phyloP scores from a whole-genome alignment of 345 rosid species.

The Hibiscus tridactylites region DNA sequence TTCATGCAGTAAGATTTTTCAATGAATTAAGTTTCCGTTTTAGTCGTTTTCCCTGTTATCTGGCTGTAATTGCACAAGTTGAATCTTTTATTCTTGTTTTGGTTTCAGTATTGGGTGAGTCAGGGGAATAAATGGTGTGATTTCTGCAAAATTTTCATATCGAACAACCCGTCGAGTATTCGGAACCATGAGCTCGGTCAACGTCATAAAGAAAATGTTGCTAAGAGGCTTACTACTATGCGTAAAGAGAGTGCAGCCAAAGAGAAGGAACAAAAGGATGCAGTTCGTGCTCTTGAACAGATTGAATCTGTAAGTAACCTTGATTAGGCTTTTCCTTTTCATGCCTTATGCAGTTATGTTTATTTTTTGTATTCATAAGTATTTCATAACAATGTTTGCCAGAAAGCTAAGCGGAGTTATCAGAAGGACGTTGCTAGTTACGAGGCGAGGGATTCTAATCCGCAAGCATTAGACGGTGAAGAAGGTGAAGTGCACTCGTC shows the following conservation, averaged over 20 bases:
- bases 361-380: background rate
- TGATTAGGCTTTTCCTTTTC: background rate
- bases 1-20: background rate
- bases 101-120: conserved; percentile 78
- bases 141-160: conserved; percentile 73
- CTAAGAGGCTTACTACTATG: conserved; percentile 59
- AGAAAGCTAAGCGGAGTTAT: background rate
- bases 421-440: conserved; percentile 23
- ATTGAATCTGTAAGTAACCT: conserved; percentile 73
- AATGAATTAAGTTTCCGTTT: background rate
- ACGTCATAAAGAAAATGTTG: conserved; percentile 66
- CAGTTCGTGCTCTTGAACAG: conserved; percentile 61
- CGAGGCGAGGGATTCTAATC: conserved; percentile 46
- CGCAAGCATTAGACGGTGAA: conserved; percentile 38
- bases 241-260: conserved; percentile 71
- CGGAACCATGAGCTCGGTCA: conserved; percentile 92
- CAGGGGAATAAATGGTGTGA: conserved; percentile 98
- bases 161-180: conserved; percentile 76
- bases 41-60: background rate
- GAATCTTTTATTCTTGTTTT: background rate
- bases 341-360: background rate
- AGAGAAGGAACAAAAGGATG: conserved; percentile 70
- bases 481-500: conserved; percentile 34
- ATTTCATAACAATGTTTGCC: background rate
- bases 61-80: background rate